Percentiles rank a stretch among this genome's conserved stretches.
Evolutionary conservation across 2,329 filamentous ascomycete genomes (phyloP).

Genomic region (Fusarium sp.): DNA sequence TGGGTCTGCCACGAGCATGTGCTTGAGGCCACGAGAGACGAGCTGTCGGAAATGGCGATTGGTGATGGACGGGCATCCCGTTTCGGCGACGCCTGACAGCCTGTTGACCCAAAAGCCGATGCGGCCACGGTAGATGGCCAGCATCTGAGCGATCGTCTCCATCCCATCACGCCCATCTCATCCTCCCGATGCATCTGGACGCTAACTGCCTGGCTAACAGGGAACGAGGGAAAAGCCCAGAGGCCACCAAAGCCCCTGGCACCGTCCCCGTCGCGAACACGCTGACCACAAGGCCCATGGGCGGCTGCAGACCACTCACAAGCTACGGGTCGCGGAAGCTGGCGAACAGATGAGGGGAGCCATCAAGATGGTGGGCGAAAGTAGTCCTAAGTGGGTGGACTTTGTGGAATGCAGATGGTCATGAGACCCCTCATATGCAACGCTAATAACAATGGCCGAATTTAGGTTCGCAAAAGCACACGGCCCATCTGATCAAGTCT

Average conservation of each 20-base stretch:
- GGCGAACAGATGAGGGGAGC: constrained; percentile 30
- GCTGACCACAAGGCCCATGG: constrained; percentile 28
- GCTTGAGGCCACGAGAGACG: constrained; percentile 8
- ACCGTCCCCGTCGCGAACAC: constrained; percentile 18
- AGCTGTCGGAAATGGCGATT: constrained; percentile 15
- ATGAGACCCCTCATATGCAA: constrained; percentile 44
- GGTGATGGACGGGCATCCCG: constrained; percentile 25
- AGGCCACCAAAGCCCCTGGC: constrained; percentile 28
- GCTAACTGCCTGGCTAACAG: not conserved
- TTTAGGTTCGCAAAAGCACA: constrained; percentile 44
- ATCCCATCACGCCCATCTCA: constrained; percentile 26
- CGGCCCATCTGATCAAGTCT: constrained; percentile 41
- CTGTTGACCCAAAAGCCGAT: constrained; percentile 25
- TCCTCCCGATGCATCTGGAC: constrained; percentile 18
- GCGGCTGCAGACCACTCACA: constrained; percentile 34
- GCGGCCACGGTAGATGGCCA: constrained; percentile 24
- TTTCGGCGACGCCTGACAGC: constrained; percentile 26
- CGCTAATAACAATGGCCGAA: constrained; percentile 43
- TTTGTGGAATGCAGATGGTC: constrained; percentile 44
- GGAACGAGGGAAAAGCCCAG: not conserved
- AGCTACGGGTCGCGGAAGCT: constrained; percentile 26
- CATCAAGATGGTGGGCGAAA: constrained; percentile 35
- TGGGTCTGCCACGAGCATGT: constrained; percentile 24
- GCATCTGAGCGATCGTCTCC: constrained; percentile 11
- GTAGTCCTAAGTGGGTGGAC: constrained; percentile 36